Evolutionary conservation across 768 basidiomycete species (phyloP), one percentile per base, ranked within the genome.

Genomic region (Boletellus ananiceps): DNA sequence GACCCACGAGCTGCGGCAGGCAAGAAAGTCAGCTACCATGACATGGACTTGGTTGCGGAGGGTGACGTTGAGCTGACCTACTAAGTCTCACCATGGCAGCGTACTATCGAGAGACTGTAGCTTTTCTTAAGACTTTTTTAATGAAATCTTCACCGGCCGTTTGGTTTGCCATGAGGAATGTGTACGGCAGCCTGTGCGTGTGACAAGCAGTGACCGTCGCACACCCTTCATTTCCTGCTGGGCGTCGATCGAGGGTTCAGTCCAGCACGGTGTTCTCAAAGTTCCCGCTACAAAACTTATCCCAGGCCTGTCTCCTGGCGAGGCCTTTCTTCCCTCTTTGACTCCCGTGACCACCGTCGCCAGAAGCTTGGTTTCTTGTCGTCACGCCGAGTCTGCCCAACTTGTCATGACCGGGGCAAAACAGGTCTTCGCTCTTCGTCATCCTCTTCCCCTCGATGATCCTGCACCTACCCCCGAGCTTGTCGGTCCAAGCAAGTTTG

Each of bases 31-130:
- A 93, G 89, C 71, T 97, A 97, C 64, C 85, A 92, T 65, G 94
- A 97, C 69, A 89, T 96, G 84, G 94, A 97, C 73, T 73, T 88
- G 66, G 89, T 92, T 57, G 88, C 91, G 25, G 88, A 88, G 76
- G 85, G 79, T 34, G 84, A 81, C 66, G 79, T 81, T 60, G 82
- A 83, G 63, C 65, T 83, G 60, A 67, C 69, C 27, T 71, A 71
- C 48, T 71, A 52, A 46, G 51, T n/a, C 55, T 54, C 64, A 66
- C 45, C 44, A 42, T 66, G 63, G 40, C 46, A 53, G 41, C 52
- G 25, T 40, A 54, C 56, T 67, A 63, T 55, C 44, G 55, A 50
- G 61, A 50, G 51, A 47, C 21, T 59, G 57, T 56, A 51, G 11
- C 46, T 12, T 49, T 60, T 57, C 29, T 33, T 44, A 42, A 34